These are phyloP conservation scores for Phtheirospermum japonicum DNA, from an alignment of 257 asterid species.

Conservation along the genomic window DNA sequence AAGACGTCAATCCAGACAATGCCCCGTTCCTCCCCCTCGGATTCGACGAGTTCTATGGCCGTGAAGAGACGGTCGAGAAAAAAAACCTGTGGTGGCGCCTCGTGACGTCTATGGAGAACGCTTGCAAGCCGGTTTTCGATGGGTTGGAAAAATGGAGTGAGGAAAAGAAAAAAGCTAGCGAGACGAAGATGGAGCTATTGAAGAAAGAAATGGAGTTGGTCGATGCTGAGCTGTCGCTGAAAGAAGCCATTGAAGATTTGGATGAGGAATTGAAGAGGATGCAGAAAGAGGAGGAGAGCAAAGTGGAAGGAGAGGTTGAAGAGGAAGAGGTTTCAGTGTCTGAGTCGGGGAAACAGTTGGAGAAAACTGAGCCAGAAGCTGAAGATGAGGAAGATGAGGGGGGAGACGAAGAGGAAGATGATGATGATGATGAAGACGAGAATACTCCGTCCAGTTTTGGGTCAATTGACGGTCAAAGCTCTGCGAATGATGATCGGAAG, in stretches of 20 bases:
- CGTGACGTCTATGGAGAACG: slow-evolving; percentile 36
- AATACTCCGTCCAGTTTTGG: slow-evolving; percentile 78
- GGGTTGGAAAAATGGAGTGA: slow-evolving; percentile 60
- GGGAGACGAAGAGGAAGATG: slow-evolving; percentile 28
- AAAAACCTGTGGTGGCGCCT: slow-evolving; percentile 41
- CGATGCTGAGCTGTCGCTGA: slow-evolving; percentile 73
- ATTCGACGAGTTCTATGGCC: slow-evolving; percentile 85
- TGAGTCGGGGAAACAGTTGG: slow-evolving; percentile 37
- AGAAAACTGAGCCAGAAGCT: slow-evolving; percentile 38
- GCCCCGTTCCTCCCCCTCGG: slow-evolving; percentile 77
- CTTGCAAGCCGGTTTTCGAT: slow-evolving; percentile 36
- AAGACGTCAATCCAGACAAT: slow-evolving; percentile 56
- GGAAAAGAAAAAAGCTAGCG: slow-evolving; percentile 57
- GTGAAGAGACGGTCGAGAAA: slow-evolving; percentile 29
- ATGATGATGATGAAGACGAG: slow-evolving; percentile 50
- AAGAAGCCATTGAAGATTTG: slow-evolving; percentile 73
- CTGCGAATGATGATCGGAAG: slow-evolving; percentile 37
- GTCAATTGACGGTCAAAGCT: slow-evolving; percentile 44
- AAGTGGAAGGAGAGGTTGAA: slow-evolving; percentile 43
- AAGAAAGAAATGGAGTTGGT: slow-evolving; percentile 55
- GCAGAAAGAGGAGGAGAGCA: slow-evolving; percentile 82
- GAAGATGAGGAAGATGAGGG: slow-evolving; percentile 61
- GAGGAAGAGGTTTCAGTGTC: slow-evolving; percentile 40
- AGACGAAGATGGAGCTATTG: slow-evolving; percentile 43
- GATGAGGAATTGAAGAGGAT: slow-evolving; percentile 59